phyloP scores from a whole-genome alignment of 805 yeast genomes.

The Saccharomycopsis microspora region DNA sequence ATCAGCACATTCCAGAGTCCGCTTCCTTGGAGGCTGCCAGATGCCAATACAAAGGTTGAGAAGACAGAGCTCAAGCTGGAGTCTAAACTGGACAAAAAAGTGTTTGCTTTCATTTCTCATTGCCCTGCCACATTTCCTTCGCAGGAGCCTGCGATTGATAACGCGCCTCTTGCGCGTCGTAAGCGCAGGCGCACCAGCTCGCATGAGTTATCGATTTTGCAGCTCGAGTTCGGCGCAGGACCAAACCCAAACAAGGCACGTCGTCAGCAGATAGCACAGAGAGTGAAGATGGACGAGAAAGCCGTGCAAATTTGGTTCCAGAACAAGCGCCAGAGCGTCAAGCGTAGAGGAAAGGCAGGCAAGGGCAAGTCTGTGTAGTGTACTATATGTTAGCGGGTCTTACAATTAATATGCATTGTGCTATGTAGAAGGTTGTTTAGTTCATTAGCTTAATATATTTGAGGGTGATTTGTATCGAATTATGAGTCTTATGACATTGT shows the following conservation, averaged over 20 bases:
- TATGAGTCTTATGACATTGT: too few species aligned
- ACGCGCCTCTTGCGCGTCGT: conserved; percentile 86
- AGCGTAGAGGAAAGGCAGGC: conserved; percentile 19
- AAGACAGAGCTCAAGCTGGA: too few species aligned
- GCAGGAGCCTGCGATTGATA: conserved; percentile 76
- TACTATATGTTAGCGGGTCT: too few species aligned
- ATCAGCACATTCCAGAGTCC: too few species aligned
- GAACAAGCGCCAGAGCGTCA: conserved; percentile 77
- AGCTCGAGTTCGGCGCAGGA: conserved; percentile 65
- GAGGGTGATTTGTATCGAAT: too few species aligned
- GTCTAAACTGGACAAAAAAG: neutral
- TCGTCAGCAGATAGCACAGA: conserved; percentile 67
- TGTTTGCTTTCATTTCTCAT: conserved; percentile 84
- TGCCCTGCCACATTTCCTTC: conserved; percentile 81
- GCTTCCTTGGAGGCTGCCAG: too few species aligned
- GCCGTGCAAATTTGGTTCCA: conserved; percentile 99
- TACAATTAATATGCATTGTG: too few species aligned
- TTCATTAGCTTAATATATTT: too few species aligned
- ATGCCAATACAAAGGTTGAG: too few species aligned
- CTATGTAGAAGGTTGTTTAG: too few species aligned
- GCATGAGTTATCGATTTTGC: conserved; percentile 69
- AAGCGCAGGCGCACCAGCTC: conserved; percentile 94
- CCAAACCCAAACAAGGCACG: conserved; percentile 71
- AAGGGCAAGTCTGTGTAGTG: too few species aligned
- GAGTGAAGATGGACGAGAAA: conserved; percentile 89